These are phyloP conservation scores for Pleurozium schreberi DNA, from an alignment of 225 moss, liverwort and hornwort species.

Conservation along the genomic window DNA sequence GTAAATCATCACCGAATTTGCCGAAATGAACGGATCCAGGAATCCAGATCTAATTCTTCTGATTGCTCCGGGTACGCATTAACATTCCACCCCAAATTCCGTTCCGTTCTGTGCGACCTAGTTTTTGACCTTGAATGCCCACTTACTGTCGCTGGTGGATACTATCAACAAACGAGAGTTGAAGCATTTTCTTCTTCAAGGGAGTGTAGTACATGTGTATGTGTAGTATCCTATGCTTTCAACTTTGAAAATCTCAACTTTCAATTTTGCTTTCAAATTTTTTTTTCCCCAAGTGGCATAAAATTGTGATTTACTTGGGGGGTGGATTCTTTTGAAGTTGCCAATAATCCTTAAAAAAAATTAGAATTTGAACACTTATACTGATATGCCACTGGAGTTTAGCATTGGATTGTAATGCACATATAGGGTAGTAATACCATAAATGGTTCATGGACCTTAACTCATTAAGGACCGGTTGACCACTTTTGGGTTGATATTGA, in stretches of 20 bases:
- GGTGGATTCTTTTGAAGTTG: background rate
- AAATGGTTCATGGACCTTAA: too few species aligned
- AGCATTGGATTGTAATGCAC: background rate
- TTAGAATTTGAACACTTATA: background rate
- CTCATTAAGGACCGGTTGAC: too few species aligned
- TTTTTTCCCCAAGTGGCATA: background rate
- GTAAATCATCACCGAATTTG: background rate
- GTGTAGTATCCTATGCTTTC: background rate
- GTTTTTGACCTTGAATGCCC: background rate
- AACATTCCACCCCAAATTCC: background rate
- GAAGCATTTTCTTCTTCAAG: background rate
- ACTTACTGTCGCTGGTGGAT: background rate
- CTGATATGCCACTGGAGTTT: background rate
- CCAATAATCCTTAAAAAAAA: background rate
- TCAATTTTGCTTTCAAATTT: too few species aligned
- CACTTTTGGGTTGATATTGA: too few species aligned
- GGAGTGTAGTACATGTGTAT: background rate
- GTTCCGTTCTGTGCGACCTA: background rate
- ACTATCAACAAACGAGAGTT: background rate
- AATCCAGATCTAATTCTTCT: background rate
- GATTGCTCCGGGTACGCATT: background rate
- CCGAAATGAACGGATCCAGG: background rate
- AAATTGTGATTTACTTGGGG: background rate
- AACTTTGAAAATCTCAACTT: background rate
- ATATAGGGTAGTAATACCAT: too few species aligned